Base-by-base conservation (phyloP, 805 yeast genomes). In the Lachancea kluyveri region DNA sequence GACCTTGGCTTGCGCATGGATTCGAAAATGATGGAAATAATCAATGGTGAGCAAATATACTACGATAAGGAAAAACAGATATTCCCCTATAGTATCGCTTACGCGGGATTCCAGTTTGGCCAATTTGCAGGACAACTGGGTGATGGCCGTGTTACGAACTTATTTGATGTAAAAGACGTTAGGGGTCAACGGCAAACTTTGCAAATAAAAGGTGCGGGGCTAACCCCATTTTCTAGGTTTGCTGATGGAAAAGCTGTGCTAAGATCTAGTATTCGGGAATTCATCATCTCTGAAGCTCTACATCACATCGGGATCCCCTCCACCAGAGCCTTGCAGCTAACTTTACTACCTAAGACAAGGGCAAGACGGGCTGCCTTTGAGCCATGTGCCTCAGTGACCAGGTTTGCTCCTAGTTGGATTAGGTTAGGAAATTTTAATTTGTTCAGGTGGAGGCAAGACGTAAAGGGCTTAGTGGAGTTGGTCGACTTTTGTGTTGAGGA, bases 31-130 rank as follows among this genome's bases (percentile, higher is more conserved):
- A 68, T 66, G 35, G 59, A 68, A 17, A 56, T 83, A 2, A 73
- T 82, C 4, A 66, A 77, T 35, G 96, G 96, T 1, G 63, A 72
- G 23, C 46, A 58, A n/a, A 42, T 70, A 2, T 46, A 57, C 21
- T 61, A 62, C 11, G 64, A 67, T 19, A 50, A 46, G 9, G 43
- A 48, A 5, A 67, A 50, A 6, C 48, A 52, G 5, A 69, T 81
- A 1, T 74, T 74, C 43, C 97, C 98, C 0, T 90, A 82, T 57
- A 74, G 96, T 8, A 88, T 82, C 55, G 84, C 90, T 0, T 90
- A 90, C 57, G 95, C 97, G 2, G 98, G 98, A 1, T 86, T 80
- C 68, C 98, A 90, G 52, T 90, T 92, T 64, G 97, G 98, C 3
- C 75, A 74, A 42, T 90, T 90, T 74, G 96, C 96, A 0, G 97